phyloP scores from a whole-genome alignment of 805 yeast genomes.

The Candida tammaniensis region DNA sequence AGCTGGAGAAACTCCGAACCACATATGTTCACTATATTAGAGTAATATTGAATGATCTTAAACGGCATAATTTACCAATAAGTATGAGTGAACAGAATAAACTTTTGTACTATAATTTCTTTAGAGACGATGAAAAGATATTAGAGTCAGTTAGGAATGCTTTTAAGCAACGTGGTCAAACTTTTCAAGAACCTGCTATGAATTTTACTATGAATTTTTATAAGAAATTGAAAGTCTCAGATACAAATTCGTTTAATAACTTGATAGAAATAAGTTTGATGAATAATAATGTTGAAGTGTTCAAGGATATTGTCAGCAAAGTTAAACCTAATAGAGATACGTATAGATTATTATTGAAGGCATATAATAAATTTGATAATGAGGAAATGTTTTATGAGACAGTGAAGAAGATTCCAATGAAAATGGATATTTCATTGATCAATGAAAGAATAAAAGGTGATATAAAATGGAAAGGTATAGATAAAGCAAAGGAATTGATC shows the following conservation, averaged over 20 bases:
- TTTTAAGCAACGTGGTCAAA: not conserved
- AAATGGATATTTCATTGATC: slow-evolving; percentile 10
- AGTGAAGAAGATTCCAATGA: slow-evolving; percentile 1
- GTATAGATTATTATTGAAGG: slow-evolving; percentile 2
- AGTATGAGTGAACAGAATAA: slow-evolving; percentile 27
- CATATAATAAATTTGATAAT: not conserved
- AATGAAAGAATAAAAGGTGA: slow-evolving; percentile 10
- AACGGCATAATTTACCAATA: slow-evolving; percentile 22
- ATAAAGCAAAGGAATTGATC: slow-evolving; percentile 1
- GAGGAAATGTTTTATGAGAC: not conserved
- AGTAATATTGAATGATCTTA: slow-evolving; percentile 27
- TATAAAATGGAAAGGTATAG: slow-evolving; percentile 3
- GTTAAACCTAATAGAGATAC: slow-evolving; percentile 11
- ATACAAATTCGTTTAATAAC: slow-evolving; percentile 10
- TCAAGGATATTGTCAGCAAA: slow-evolving; percentile 18
- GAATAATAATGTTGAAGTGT: slow-evolving; percentile 21
- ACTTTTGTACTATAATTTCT: slow-evolving; percentile 28
- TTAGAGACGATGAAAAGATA: slow-evolving; percentile 26
- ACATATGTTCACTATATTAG: slow-evolving; percentile 19
- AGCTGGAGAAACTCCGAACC: slow-evolving; percentile 17
- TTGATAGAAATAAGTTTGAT: slow-evolving; percentile 18
- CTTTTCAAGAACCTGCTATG: not conserved
- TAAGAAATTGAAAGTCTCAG: slow-evolving; percentile 13
- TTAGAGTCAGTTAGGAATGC: slow-evolving; percentile 10
- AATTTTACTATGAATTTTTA: slow-evolving; percentile 21